Evolutionary conservation across 1,284 basidiomycete species (phyloP), one percentile per base, ranked within the genome.

Genomic region (Ganoderma leucocontextum): DNA sequence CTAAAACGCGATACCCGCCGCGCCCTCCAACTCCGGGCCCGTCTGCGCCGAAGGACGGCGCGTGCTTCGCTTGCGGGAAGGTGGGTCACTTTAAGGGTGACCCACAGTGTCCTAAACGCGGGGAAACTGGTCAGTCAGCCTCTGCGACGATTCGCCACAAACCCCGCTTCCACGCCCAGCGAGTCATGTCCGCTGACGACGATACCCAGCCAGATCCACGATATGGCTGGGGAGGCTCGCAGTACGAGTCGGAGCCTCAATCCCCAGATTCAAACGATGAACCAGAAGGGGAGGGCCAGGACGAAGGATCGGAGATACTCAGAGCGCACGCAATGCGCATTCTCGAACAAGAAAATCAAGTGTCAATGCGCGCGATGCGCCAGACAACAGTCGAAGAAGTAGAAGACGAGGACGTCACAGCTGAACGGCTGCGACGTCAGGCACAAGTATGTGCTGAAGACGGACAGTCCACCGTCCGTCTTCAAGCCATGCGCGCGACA

Each of bases 31-130:
- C 17, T 1, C 55, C 25, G 12, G 63, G 22, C 2, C 49, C 17
- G 7, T 17, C 12, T 13, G 12, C 44, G 4, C 2, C 39, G 35
- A 19, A 22, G 25, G 15, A 38, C 55, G 41, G 41, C 13, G n/a
- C 58, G 4, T 66, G 65, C 42, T 66, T 42, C 19, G 66, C 55
- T 1, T 67, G 66, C 38, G 41, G 67, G 1, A 33, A 68, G 13
- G 6, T 25, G 1, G 67, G 67, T 7, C 67, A 68, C 35, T 68
- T 60, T n/a, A 17, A 25, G 5, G 33, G 19, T 29, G 67, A 68
- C 35, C 67, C 67, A 0, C 10, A 7, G 9, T 68, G 67, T 59
- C 63, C 63, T 2, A 49, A 64, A 29, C 57, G 8, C 17, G 33
- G 36, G 0, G 55, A 67, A 17, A 8, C 39, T 1, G 8, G 9